These are phyloP conservation scores for Candida tetrigidarum DNA, from an alignment of 1,139 yeast species.

Conservation along the genomic window DNA sequence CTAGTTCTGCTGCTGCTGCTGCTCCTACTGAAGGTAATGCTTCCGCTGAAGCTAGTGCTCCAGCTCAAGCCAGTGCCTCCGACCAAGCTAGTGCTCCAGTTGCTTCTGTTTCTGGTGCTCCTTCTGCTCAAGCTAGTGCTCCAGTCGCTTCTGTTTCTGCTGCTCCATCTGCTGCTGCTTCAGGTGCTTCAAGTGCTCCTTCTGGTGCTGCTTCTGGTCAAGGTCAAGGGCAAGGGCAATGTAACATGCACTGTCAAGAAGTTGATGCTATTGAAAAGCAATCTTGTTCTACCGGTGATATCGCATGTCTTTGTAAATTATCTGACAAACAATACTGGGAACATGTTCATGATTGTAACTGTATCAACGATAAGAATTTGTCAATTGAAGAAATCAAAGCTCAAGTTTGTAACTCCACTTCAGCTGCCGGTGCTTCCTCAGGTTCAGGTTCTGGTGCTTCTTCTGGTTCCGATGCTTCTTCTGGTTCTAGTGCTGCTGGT, in stretches of 20 bases:
- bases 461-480: not conserved
- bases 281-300: not conserved
- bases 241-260: conserved; percentile 6
- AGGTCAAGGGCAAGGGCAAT: not conserved
- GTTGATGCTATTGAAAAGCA: conserved; percentile 1
- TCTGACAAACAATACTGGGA: conserved; percentile 4
- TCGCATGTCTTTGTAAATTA: conserved; percentile 2
- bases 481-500: not conserved
- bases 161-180: not conserved
- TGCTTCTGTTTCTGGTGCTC: not conserved
- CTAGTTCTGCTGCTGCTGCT: conserved; percentile 12
- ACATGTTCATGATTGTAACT: conserved; percentile 6
- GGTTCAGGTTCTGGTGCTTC: not conserved
- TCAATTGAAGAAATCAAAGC: conserved; percentile 5
- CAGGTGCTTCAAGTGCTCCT: not conserved
- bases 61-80: not conserved
- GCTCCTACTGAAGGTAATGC: not conserved
- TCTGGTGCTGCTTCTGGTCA: not conserved
- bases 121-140: not conserved
- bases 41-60: not conserved
- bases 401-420: conserved; percentile 4
- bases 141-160: not conserved
- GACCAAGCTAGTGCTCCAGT: not conserved
- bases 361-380: conserved; percentile 4
- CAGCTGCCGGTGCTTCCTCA: not conserved